Evolutionary conservation across 139 green algal species (phyloP).

Genomic region (Chlamydomonas incerta): DNA sequence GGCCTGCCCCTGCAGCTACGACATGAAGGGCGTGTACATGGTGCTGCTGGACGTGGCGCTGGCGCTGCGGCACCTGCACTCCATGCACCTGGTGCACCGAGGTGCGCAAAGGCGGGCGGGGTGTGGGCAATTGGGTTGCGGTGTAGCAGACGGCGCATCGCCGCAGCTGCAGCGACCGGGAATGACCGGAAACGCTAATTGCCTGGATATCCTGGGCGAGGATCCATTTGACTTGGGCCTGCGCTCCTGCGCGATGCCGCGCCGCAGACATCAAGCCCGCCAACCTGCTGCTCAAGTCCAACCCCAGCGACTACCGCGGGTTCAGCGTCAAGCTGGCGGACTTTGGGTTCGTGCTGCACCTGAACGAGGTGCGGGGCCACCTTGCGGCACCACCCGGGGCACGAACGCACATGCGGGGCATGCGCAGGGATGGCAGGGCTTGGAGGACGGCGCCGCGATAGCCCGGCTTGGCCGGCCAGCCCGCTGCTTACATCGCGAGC

Average conservation of each 20-base stretch:
- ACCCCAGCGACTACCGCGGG: constrained; percentile 3
- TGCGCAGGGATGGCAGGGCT: too few species aligned
- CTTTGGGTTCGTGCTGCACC: constrained; percentile 29
- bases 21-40: constrained; percentile 27
- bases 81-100: constrained; percentile 69
- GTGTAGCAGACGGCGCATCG: too few species aligned
- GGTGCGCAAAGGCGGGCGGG: too few species aligned
- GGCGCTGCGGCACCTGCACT: constrained; percentile 65
- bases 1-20: background rate
- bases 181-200: too few species aligned
- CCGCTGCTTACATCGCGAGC: too few species aligned
- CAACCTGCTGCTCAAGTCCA: constrained; percentile 44
- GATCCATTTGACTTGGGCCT: background rate
- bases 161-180: too few species aligned
- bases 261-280: constrained; percentile 12
- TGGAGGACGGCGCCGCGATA: too few species aligned
- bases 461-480: too few species aligned
- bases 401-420: too few species aligned
- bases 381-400: too few species aligned
- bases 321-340: constrained; percentile 30
- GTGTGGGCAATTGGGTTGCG: too few species aligned
- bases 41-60: constrained; percentile 50
- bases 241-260: background rate
- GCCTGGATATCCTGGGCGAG: too few species aligned
- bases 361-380: constrained; percentile 24